A percentile compares a stretch with the other conserved stretches of the same genome.
Evolutionary conservation across 2,329 filamentous ascomycete species (phyloP).

Genomic region (Pleoardoris graminearum): DNA sequence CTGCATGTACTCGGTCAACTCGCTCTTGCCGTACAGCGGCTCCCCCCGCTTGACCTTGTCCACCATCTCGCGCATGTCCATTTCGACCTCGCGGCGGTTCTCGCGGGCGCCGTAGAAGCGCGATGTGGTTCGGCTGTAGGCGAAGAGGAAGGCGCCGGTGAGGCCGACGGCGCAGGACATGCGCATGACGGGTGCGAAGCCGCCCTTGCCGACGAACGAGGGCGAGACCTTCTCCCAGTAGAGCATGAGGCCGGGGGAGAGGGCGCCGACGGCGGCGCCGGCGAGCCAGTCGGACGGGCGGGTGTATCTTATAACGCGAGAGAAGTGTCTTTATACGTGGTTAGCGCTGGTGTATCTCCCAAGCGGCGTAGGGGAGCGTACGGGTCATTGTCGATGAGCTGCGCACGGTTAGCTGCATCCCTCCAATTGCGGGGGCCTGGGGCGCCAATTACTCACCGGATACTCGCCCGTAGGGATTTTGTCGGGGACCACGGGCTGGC

Average conservation of each 20-base stretch:
- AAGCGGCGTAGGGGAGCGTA: slow-evolving; percentile 57
- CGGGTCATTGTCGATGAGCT: slow-evolving; percentile 99
- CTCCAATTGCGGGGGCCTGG: slow-evolving; percentile 30
- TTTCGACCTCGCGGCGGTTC: slow-evolving; percentile 86
- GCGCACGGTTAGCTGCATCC: slow-evolving; percentile 35
- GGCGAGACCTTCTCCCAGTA: slow-evolving; percentile 83
- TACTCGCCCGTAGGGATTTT: slow-evolving; percentile 83
- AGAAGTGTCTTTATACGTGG: slow-evolving; percentile 71
- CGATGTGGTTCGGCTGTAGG: slow-evolving; percentile 52
- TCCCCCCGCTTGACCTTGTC: slow-evolving; percentile 90
- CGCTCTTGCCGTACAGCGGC: slow-evolving; percentile 81
- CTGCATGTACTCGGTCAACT: slow-evolving; percentile 84
- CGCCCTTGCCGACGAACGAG: slow-evolving; percentile 79
- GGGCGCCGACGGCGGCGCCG: slow-evolving; percentile 69
- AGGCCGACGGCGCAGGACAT: slow-evolving; percentile 73
- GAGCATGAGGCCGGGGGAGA: slow-evolving; percentile 73
- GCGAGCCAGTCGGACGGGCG: slow-evolving; percentile 79
- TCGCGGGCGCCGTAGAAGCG: slow-evolving; percentile 95
- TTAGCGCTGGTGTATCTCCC: slow-evolving; percentile 24
- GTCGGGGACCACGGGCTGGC: slow-evolving; percentile 64
- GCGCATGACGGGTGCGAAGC: slow-evolving; percentile 82
- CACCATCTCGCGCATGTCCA: slow-evolving; percentile 99
- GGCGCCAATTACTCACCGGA: slow-evolving; percentile 66
- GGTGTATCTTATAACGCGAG: slow-evolving; percentile 85
- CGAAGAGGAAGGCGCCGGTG: slow-evolving; percentile 78